Conservation (phyloP, 1,284 basidiomycete genomes). For the Earliella scabrosa region DNA sequence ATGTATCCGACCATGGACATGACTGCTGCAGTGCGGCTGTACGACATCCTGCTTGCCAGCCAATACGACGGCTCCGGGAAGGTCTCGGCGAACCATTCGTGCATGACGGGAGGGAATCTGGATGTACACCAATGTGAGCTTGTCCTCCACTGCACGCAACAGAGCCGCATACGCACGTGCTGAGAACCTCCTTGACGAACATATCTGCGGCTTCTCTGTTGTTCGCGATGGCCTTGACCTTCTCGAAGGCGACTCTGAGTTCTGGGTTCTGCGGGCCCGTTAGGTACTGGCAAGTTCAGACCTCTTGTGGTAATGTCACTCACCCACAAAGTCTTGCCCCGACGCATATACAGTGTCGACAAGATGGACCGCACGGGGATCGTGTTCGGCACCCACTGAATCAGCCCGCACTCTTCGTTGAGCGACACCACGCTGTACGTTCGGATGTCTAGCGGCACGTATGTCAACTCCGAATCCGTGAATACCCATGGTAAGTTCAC, state of each 20-base stretch:
- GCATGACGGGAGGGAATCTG: conserved; percentile 87
- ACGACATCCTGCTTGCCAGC: conserved; percentile 87
- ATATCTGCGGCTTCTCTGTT: conserved; percentile 59
- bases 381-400: conserved; percentile 99
- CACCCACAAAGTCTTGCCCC: conserved; percentile 68
- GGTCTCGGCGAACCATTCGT: conserved; percentile 97
- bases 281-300: conserved; percentile 6
- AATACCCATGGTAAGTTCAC: conserved; percentile 40
- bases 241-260: conserved; percentile 57
- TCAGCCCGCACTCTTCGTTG: conserved; percentile 96
- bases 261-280: conserved; percentile 43
- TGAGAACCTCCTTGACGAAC: conserved; percentile 68
- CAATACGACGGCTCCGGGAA: conserved; percentile 98
- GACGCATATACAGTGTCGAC: conserved; percentile 71
- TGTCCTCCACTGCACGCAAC: not conserved
- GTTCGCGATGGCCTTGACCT: conserved; percentile 51
- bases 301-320: conserved; percentile 27
- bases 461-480: too few relatives aligned
- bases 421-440: conserved; percentile 97
- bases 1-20: conserved; percentile 99
- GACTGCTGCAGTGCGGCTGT: conserved; percentile 91
- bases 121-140: not conserved
- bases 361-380: conserved; percentile 85
- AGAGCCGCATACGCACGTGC: conserved; percentile 48
- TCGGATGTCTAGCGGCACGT: conserved; percentile 77